Evolutionary conservation across 2,329 filamentous ascomycete species (phyloP), one percentile per base, ranked within the genome.

Genomic region (Arthrobotrys entomopaga): DNA sequence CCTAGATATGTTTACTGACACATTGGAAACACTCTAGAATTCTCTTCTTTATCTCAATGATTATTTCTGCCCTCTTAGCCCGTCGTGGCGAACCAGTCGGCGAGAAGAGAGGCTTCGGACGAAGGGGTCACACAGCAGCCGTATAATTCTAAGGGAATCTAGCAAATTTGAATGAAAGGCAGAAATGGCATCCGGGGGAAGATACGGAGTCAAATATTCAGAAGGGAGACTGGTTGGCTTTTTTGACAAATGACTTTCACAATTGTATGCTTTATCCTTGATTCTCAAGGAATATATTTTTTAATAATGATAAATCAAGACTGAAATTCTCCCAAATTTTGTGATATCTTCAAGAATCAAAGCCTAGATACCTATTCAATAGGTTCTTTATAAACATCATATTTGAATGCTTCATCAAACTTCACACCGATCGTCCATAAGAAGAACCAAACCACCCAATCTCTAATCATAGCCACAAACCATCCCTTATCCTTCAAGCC

Each of bases 31-130:
- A 19, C 4, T 42, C 38, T 52, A 73, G 77, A 13, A 61, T 78
- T 49, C 40, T 78, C 22, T 78, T 78, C 69, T 77, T 78, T 48
- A 42, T 72, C 42, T 77, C 77, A 8, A 77, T 77, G 24, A 64
- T 78, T 10, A 69, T 78, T 10, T 76, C 76, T 5, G 16, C 69
- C 1, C 22, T 76, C 6, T 48, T 77, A 7, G 72, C 76, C n/a
- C 53, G 60, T 40, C 38, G 26, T 2, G 38, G 61, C 26, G 52
- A 66, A 8, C n/a, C n/a, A n/a, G n/a, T n/a, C 29, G 54, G 67
- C 11, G 69, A 61, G 24, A 73, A 66, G 34, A 34, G 56, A 66
- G n/a, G 69, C n/a, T 73, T 61, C 19, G 53, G 59, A 38, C n/a
- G n/a, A n/a, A n/a, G n/a, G n/a, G n/a, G n/a, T n/a, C n/a, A n/a